A percentile compares a stretch with the other conserved stretches of the same genome.
Evolutionary conservation across 345 rosid genomes (phyloP).

Genomic region (Geranium rotundifolium): DNA sequence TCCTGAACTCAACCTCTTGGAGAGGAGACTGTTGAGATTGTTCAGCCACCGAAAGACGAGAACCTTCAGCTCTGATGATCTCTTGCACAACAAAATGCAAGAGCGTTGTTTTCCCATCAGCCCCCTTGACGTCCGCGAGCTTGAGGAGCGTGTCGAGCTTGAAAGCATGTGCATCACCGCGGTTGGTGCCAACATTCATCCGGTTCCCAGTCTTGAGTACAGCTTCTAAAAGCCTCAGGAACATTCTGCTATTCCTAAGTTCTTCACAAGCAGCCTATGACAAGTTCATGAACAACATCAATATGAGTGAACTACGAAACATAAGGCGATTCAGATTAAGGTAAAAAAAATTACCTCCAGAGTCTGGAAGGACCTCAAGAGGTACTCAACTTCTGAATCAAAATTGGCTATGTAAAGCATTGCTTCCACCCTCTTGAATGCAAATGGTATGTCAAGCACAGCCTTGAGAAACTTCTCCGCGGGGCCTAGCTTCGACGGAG

Average conservation of each 20-base stretch:
- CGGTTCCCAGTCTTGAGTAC: slow-evolving; percentile 88
- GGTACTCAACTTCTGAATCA: slow-evolving; percentile 77
- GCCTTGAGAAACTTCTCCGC: slow-evolving; percentile 91
- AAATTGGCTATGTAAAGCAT: slow-evolving; percentile 83
- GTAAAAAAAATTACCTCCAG: slow-evolving; percentile 47
- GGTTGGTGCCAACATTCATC: slow-evolving; percentile 85
- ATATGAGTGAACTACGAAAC: neutral
- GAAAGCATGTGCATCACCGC: slow-evolving; percentile 89
- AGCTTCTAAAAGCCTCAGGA: slow-evolving; percentile 83
- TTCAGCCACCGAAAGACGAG: slow-evolving; percentile 28
- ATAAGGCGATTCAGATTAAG: too few species aligned
- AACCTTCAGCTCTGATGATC: slow-evolving; percentile 73
- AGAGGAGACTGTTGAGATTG: slow-evolving; percentile 23
- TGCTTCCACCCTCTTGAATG: slow-evolving; percentile 83
- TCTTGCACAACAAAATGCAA: slow-evolving; percentile 91
- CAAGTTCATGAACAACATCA: neutral
- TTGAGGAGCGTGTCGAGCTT: slow-evolving; percentile 90
- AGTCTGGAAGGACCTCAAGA: slow-evolving; percentile 60
- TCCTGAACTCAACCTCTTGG: slow-evolving; percentile 55
- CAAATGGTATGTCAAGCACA: slow-evolving; percentile 67
- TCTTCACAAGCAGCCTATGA: slow-evolving; percentile 69
- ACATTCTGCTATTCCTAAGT: slow-evolving; percentile 67
- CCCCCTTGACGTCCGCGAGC: slow-evolving; percentile 74
- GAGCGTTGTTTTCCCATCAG: slow-evolving; percentile 84
- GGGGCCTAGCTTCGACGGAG: slow-evolving; percentile 68